Percentiles rank a stretch among this genome's conserved stretches.
Conservation (phyloP, 2,329 filamentous ascomycete genomes). For the Aspergillus thermomutatus region DNA sequence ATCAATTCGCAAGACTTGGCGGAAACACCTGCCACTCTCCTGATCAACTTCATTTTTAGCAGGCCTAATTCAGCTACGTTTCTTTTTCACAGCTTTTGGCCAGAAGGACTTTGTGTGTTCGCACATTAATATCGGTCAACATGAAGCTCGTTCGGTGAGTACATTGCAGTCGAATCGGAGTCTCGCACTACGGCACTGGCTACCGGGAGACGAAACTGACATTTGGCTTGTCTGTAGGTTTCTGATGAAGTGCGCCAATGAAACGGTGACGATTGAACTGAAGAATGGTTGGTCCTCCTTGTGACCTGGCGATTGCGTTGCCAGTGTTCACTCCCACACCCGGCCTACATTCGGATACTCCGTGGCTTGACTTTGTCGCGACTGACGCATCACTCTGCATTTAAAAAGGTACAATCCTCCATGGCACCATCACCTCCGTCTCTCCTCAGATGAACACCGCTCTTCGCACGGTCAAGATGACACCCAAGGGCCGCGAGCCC, state of each 20-base stretch:
- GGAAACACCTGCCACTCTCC: background rate
- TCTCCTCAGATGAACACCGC: constrained; percentile 99
- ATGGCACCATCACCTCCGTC: constrained; percentile 94
- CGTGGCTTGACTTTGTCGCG: background rate
- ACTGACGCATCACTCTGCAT: background rate
- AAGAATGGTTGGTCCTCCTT: constrained; percentile 73
- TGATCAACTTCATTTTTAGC: background rate
- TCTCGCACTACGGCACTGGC: background rate
- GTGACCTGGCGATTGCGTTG: background rate
- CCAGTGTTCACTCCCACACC: background rate
- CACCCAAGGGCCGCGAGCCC: constrained; percentile 78
- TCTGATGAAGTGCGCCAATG: constrained; percentile 98
- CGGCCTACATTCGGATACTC: no score
- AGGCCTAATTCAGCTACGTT: background rate
- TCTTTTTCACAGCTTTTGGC: background rate
- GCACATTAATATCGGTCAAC: constrained; percentile 36
- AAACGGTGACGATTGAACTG: constrained; percentile 96
- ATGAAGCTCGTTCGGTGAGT: constrained; percentile 98
- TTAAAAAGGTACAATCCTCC: constrained; percentile 77
- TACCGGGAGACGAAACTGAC: constrained; percentile 10
- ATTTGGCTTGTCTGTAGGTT: constrained; percentile 59
- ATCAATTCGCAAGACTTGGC: constrained; percentile 2
- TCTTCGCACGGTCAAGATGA: constrained; percentile 96
- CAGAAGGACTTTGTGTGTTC: background rate
- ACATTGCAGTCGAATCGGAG: constrained; percentile 10